These are phyloP conservation scores for Leucosporidium scottii DNA, from an alignment of 768 basidiomycete genomes.

Conservation along the genomic window DNA sequence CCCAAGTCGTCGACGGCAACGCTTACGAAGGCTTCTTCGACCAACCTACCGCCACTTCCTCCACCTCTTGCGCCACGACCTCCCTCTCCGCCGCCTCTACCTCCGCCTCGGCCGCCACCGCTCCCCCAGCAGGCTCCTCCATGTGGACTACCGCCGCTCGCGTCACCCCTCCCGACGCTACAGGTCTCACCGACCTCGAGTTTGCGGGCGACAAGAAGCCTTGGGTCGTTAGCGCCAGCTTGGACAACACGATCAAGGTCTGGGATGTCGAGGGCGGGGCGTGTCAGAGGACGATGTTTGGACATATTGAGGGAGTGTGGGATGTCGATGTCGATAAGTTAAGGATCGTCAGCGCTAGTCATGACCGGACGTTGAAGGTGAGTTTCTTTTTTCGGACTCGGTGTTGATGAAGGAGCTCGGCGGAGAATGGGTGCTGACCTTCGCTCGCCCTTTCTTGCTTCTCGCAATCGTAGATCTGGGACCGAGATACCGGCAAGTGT, in stretches of 20 bases:
- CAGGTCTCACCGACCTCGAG: conserved; percentile 27
- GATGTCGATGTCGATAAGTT: conserved; percentile 79
- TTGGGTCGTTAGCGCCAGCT: conserved; percentile 53
- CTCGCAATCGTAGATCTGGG: conserved; percentile 91
- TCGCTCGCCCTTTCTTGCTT: conserved; percentile 28
- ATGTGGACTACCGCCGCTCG: not conserved
- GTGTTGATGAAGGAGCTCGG: not conserved
- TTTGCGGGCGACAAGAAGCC: conserved; percentile 48
- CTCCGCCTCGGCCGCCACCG: conserved; percentile 15
- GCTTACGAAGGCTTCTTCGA: conserved; percentile 28
- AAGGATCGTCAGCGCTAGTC: conserved; percentile 83
- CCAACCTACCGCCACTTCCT: not conserved
- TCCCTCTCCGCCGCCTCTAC: not conserved
- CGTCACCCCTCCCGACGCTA: not conserved
- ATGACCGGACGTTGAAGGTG: conserved; percentile 96
- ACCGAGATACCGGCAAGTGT: conserved; percentile 77
- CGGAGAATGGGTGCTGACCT: not conserved
- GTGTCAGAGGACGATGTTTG: conserved; percentile 75
- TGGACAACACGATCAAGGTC: conserved; percentile 69
- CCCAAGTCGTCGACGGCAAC: conserved; percentile 17
- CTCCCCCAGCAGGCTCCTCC: not conserved
- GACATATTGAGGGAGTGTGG: conserved; percentile 97
- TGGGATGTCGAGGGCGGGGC: conserved; percentile 91
- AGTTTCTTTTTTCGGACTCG: conserved; percentile 36
- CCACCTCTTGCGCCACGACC: not conserved